These are phyloP conservation scores for Sclerotinia glacialis DNA, from an alignment of 2,329 filamentous ascomycete species.

Conservation along the genomic window DNA sequence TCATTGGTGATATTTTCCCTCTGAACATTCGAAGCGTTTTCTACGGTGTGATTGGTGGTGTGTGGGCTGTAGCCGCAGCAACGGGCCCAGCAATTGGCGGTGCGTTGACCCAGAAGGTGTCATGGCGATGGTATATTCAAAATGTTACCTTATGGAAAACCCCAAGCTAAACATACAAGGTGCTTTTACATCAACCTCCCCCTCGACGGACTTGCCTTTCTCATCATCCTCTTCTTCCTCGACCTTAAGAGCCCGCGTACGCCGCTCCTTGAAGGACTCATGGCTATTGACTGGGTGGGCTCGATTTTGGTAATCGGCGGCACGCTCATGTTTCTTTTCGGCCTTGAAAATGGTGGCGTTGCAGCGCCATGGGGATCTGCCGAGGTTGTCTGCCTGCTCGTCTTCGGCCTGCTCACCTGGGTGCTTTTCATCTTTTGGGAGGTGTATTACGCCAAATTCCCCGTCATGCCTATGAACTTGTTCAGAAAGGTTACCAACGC, in stretches of 20 bases:
- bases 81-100: conserved; percentile 50
- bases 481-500: conserved; percentile 63
- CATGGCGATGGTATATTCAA: conserved; percentile 43
- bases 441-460: conserved; percentile 67
- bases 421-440: conserved; percentile 69
- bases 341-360: conserved; percentile 77
- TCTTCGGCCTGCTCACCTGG: conserved; percentile 62
- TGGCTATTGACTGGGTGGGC: conserved; percentile 58
- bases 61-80: conserved; percentile 60
- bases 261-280: conserved; percentile 55
- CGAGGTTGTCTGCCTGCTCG: conserved; percentile 71
- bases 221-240: conserved; percentile 58
- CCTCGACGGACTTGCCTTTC: conserved; percentile 40
- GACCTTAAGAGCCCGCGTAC: conserved; percentile 62
- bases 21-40: conserved; percentile 52
- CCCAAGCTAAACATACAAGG: too few relatives aligned
- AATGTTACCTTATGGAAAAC: too few relatives aligned
- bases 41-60: conserved; percentile 46
- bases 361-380: conserved; percentile 67
- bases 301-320: conserved; percentile 64
- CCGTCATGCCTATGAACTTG: conserved; percentile 70
- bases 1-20: conserved; percentile 56
- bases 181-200: too few relatives aligned
- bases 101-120: not conserved
- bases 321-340: conserved; percentile 79